Base-by-base conservation (phyloP, 768 basidiomycete species). In the Pleurotus citrinopileatus region DNA sequence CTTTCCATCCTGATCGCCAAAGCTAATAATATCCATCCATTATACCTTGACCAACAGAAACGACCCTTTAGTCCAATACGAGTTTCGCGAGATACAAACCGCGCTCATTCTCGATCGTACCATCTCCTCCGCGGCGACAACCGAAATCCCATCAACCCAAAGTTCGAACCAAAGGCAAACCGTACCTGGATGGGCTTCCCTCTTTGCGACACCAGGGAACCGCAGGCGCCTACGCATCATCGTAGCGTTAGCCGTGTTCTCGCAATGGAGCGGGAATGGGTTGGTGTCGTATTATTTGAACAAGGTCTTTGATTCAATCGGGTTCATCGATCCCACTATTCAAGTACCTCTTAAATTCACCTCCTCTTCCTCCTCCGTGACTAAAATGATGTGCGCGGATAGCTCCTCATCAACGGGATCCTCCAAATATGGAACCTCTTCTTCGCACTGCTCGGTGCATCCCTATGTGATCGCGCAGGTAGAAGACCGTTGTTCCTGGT, bases 221-320 rank as follows among this genome's bases (percentile, higher is more conserved):
- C 67, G 75, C 37, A 71, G 70, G 34, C 75, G 84, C 9, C 70
- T 84, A 68, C 70, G 77, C 47, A 76, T 86, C 55, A 78, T 84
- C 61, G 60, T 85, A 47, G 79, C 78, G 4, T 69, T 85, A 36
- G 82, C 77, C 0, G 75, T 84, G 67, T 82, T 83, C 70, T 80
- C 77, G 3, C 82, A 83, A 59, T 82, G 80, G 79, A 75, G 73
- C 50, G 77, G 79, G 6, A 78, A 81, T 50, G 79, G 79, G 57
- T 67, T 82, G n/a, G 73, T 80, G 10, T 86, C 82, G 1, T 85
- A 82, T 69, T 88, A 82, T 63, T 71, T 82, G 57, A 79, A 76
- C 72, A 79, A 78, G 65, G 77, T 83, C 26, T 73, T 82, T 58
- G 65, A 68, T 37, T 67, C 71, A 10, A 78, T 82, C 42, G 79